Percentiles rank a stretch among this genome's conserved stretches.
Evolutionary conservation across 2,329 filamentous ascomycete genomes (phyloP).

Genomic region (Cladosporium oxysporum): DNA sequence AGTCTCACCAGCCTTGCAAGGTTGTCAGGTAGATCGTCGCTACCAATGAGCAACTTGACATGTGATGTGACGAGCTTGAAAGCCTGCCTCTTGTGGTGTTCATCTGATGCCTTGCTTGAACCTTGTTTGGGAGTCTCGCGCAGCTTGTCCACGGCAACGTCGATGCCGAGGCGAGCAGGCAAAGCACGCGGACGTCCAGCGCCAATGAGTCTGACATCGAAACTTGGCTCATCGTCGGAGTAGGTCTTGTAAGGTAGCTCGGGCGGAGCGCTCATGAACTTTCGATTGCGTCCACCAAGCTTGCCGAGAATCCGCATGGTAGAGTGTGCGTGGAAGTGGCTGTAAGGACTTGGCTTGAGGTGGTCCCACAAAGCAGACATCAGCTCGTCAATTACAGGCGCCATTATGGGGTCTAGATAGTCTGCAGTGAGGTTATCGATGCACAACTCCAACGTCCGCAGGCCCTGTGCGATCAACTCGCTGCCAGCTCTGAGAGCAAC

Average conservation of each 20-base stretch:
- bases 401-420: constrained; percentile 98
- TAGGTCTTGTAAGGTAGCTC: constrained; percentile 81
- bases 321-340: constrained; percentile 95
- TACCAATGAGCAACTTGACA: constrained; percentile 85
- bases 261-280: constrained; percentile 88
- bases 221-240: constrained; percentile 82
- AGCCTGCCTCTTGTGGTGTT: constrained; percentile 90
- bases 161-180: constrained; percentile 80
- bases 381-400: constrained; percentile 95
- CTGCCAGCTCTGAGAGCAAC: constrained; percentile 82
- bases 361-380: constrained; percentile 98
- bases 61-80: constrained; percentile 85
- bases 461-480: constrained; percentile 89
- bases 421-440: constrained; percentile 98
- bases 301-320: constrained; percentile 98
- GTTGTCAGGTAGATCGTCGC: constrained; percentile 86
- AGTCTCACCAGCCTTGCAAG: constrained; percentile 80
- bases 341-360: constrained; percentile 88
- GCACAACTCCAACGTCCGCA: constrained; percentile 91
- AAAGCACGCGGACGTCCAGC: constrained; percentile 78
- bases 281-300: constrained; percentile 89
- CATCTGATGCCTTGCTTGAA: constrained; percentile 67
- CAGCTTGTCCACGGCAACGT: constrained; percentile 84
- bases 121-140: constrained; percentile 72
- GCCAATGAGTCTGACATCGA: constrained; percentile 85